phyloP scores from a whole-genome alignment of 495 filamentous ascomycete species.

The Penicillium simplicissimum region DNA sequence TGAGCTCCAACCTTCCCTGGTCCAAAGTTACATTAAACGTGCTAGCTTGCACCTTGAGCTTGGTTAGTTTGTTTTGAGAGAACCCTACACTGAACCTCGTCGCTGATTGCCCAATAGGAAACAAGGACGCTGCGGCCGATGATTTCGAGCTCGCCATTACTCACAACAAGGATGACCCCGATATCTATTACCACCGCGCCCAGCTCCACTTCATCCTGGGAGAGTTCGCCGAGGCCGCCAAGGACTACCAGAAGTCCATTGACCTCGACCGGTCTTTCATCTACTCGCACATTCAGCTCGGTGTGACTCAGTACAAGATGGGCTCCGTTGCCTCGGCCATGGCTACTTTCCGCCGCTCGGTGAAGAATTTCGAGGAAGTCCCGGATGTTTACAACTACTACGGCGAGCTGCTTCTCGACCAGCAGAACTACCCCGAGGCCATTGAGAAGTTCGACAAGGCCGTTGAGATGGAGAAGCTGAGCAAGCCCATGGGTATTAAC shows the following conservation, averaged over 20 bases:
- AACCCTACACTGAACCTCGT: not conserved
- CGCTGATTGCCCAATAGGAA: constrained; percentile 52
- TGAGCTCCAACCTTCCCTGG: constrained; percentile 80
- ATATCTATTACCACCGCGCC: constrained; percentile 99
- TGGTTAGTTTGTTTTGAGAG: constrained; percentile 53
- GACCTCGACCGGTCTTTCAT: constrained; percentile 94
- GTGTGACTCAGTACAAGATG: constrained; percentile 99
- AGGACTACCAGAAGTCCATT: constrained; percentile 99
- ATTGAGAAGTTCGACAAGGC: constrained; percentile 99
- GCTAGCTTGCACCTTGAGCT: constrained; percentile 97
- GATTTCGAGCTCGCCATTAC: constrained; percentile 86
- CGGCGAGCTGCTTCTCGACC: constrained; percentile 95
- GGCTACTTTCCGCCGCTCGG: constrained; percentile 94
- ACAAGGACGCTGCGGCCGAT: constrained; percentile 79
- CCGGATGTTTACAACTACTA: constrained; percentile 99
- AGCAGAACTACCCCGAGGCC: constrained; percentile 90
- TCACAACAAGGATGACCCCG: constrained; percentile 86
- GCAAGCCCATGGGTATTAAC: constrained; percentile 92
- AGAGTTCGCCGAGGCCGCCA: constrained; percentile 89
- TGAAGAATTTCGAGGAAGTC: constrained; percentile 96
- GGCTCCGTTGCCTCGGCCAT: constrained; percentile 96
- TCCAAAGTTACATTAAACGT: constrained; percentile 97
- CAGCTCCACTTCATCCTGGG: constrained; percentile 97
- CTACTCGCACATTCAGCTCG: constrained; percentile 98
- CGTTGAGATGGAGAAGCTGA: constrained; percentile 94